Conservation (phyloP, 2,329 filamentous ascomycete genomes). For the Dothistroma pini region DNA sequence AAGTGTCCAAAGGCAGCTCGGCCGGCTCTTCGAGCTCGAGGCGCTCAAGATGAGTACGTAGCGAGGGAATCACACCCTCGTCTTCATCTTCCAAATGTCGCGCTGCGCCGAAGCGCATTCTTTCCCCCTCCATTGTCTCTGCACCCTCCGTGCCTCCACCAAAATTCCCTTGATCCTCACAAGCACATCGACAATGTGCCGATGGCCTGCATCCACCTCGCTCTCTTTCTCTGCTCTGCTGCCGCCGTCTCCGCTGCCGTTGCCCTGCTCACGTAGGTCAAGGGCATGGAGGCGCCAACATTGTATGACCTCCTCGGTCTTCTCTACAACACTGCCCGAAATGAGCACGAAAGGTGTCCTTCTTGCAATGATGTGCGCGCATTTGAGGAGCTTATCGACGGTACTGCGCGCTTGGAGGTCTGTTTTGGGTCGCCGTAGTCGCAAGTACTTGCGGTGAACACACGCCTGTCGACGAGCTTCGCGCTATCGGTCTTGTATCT, state of each 20-base stretch:
- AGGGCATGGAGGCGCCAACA: neutral
- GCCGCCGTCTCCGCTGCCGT: no score
- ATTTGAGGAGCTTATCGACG: constrained; percentile 2
- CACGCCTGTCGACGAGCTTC: neutral
- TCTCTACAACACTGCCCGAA: constrained; percentile 3
- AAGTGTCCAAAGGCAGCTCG: neutral
- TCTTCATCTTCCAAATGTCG: neutral
- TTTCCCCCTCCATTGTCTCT: neutral
- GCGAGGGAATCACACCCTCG: neutral
- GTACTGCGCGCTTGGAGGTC: neutral
- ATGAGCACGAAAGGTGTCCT: neutral
- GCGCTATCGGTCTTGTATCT: constrained; percentile 1
- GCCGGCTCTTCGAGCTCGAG: constrained; percentile 2
- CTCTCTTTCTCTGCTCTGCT: neutral
- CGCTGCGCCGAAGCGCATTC: neutral
- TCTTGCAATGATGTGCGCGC: neutral
- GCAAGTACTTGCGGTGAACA: neutral
- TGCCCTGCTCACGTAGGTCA: neutral
- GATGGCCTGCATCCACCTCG: neutral
- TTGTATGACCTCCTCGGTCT: neutral
- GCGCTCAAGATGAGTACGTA: neutral
- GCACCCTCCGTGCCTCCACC: constrained; percentile 1
- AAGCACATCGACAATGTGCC: neutral
- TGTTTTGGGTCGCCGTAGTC: constrained; percentile 4
- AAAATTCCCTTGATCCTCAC: neutral